Evolutionary conservation across 1,284 basidiomycete species (phyloP).

Genomic region (Moesziomyces parantarcticus): DNA sequence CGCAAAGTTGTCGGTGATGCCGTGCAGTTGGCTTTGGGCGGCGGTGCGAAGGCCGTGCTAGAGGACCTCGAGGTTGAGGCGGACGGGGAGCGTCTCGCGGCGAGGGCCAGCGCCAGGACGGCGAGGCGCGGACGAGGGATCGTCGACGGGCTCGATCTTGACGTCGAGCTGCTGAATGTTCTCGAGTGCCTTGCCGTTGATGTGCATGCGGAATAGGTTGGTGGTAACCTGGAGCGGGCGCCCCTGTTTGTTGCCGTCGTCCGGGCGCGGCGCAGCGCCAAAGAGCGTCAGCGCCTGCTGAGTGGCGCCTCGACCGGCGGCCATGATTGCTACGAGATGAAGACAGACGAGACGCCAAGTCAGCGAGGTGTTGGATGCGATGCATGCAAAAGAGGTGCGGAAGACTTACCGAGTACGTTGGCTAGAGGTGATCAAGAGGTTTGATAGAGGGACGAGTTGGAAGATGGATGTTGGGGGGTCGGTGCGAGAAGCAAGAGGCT

Average conservation of each 20-base stretch:
- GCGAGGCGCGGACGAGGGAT: slow-evolving; percentile 1
- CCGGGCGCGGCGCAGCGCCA: slow-evolving; percentile 40
- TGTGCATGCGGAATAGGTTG: slow-evolving; percentile 20
- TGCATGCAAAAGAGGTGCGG: too few species aligned
- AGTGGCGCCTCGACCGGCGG: slow-evolving; percentile 6
- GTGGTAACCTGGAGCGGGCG: slow-evolving; percentile 24
- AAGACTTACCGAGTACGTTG: too few species aligned
- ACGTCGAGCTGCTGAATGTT: slow-evolving; percentile 41
- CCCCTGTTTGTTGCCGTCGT: slow-evolving; percentile 46
- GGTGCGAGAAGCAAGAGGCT: too few species aligned
- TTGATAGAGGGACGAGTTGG: too few species aligned
- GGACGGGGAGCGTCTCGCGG: slow-evolving; percentile 17
- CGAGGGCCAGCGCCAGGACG: background rate
- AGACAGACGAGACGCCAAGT: background rate
- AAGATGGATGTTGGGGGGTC: too few species aligned
- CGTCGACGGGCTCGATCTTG: slow-evolving; percentile 31
- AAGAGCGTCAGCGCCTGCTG: slow-evolving; percentile 23
- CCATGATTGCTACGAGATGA: slow-evolving; percentile 13
- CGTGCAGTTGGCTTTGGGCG: slow-evolving; percentile 4
- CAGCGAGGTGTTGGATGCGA: background rate
- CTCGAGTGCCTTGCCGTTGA: slow-evolving; percentile 6
- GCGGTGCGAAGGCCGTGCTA: slow-evolving; percentile 11
- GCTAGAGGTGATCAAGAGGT: too few species aligned
- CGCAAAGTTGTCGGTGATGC: slow-evolving; percentile 31
- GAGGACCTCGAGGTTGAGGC: slow-evolving; percentile 22